phyloP scores from a whole-genome alignment of 2,329 filamentous ascomycete genomes.

The Pseudonectria foliicola region DNA sequence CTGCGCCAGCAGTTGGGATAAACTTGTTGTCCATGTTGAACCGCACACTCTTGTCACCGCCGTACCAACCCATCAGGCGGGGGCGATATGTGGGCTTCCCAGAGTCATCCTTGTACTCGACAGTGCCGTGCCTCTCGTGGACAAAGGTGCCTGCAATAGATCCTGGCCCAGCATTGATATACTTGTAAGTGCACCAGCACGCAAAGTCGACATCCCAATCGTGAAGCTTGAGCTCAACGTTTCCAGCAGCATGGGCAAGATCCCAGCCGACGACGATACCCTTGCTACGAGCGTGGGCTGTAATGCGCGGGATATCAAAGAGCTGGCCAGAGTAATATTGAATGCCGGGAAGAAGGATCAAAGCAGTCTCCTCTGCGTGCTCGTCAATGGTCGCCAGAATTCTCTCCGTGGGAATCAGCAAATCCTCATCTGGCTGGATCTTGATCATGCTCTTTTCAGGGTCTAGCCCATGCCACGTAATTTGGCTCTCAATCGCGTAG shows the following conservation, averaged over 20 bases:
- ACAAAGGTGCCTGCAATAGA: constrained; percentile 76
- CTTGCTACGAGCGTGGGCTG: constrained; percentile 62
- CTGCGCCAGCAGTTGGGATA: constrained; percentile 68
- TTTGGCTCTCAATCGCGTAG: constrained; percentile 79
- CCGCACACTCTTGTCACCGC: constrained; percentile 65
- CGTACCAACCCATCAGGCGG: constrained; percentile 80
- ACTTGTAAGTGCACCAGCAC: constrained; percentile 92
- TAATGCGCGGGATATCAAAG: constrained; percentile 77
- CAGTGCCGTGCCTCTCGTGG: constrained; percentile 63
- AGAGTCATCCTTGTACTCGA: constrained; percentile 35
- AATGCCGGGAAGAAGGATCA: constrained; percentile 77
- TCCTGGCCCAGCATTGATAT: constrained; percentile 80
- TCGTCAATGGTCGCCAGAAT: constrained; percentile 68
- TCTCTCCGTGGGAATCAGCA: constrained; percentile 61
- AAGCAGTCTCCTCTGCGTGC: constrained; percentile 63
- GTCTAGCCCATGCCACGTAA: constrained; percentile 61
- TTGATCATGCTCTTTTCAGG: constrained; percentile 64
- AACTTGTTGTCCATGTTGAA: constrained; percentile 83
- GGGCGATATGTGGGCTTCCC: constrained; percentile 44
- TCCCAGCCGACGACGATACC: constrained; percentile 80
- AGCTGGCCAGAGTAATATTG: constrained; percentile 91
- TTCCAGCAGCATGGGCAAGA: constrained; percentile 78
- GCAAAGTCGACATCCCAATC: constrained; percentile 91
- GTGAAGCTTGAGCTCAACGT: constrained; percentile 71
- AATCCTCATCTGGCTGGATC: constrained; percentile 55